These are phyloP conservation scores for Simplicillium sp. DNA, from an alignment of 2,329 filamentous ascomycete species.

Conservation along the genomic window DNA sequence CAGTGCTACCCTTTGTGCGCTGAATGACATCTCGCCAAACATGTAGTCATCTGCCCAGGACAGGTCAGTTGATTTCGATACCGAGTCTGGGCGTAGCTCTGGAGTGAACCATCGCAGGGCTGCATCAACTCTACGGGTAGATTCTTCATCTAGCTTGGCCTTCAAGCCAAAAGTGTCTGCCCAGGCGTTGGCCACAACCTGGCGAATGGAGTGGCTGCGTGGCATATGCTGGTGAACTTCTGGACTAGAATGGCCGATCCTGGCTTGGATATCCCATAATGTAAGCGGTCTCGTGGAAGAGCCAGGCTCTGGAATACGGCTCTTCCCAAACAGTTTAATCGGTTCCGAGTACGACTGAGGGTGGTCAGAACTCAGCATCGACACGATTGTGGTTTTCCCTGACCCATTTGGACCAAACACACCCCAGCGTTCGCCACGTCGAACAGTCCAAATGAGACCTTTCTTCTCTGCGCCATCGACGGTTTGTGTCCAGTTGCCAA, in stretches of 20 bases:
- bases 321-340: conserved; percentile 75
- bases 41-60: conserved; percentile 58
- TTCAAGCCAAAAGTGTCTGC: conserved; percentile 73
- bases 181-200: conserved; percentile 78
- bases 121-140: conserved; percentile 53
- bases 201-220: conserved; percentile 60
- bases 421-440: conserved; percentile 78
- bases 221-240: conserved; percentile 94
- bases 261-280: conserved; percentile 83
- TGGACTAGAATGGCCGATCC: conserved; percentile 87
- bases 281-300: conserved; percentile 62
- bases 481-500: conserved; percentile 69
- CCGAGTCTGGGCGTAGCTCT: conserved; percentile 56
- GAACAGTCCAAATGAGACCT: conserved; percentile 76
- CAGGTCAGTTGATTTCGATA: conserved; percentile 16
- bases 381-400: conserved; percentile 90
- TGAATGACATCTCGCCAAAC: conserved; percentile 71
- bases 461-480: conserved; percentile 36
- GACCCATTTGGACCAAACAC: conserved; percentile 91
- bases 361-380: conserved; percentile 89
- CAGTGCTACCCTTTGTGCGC: conserved; percentile 73
- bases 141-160: conserved; percentile 52
- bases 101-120: conserved; percentile 67
- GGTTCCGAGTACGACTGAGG: conserved; percentile 88
- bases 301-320: conserved; percentile 66